A percentile compares a stretch with the other conserved stretches of the same genome.
Evolutionary conservation across 2,329 filamentous ascomycete genomes (phyloP).

Genomic region (Grosmannia huntii): DNA sequence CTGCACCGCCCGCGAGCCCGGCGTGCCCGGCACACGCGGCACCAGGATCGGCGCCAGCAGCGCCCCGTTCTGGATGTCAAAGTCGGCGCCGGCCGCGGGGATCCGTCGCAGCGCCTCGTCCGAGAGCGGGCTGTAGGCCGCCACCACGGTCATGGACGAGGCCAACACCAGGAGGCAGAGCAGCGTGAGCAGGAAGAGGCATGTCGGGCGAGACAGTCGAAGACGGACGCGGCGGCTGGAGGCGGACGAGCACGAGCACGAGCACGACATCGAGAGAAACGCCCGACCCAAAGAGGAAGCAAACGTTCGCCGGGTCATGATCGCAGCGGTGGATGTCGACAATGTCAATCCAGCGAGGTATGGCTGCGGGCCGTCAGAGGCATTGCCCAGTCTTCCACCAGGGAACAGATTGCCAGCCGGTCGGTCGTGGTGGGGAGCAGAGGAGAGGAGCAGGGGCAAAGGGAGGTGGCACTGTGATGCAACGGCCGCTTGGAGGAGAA

Average conservation of each 20-base stretch:
- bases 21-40: conserved; percentile 77
- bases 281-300: neutral
- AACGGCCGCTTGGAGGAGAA: neutral
- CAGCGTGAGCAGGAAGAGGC: neutral
- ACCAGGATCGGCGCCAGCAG: conserved; percentile 79
- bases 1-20: conserved; percentile 59
- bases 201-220: neutral
- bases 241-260: neutral
- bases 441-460: neutral
- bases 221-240: neutral
- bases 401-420: neutral
- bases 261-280: neutral
- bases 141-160: conserved; percentile 14
- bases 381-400: neutral
- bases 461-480: neutral
- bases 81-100: conserved; percentile 59
- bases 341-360: neutral
- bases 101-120: conserved; percentile 62
- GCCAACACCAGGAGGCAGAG: conserved; percentile 9
- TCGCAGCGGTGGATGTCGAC: neutral
- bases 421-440: neutral
- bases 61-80: conserved; percentile 62
- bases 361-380: neutral
- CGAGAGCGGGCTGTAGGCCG: conserved; percentile 45
- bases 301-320: neutral